Percentiles rank a stretch among this genome's conserved stretches.
Evolutionary conservation across 192 early-diverging fungal species (phyloP).

Genomic region (Coemansia sp.): DNA sequence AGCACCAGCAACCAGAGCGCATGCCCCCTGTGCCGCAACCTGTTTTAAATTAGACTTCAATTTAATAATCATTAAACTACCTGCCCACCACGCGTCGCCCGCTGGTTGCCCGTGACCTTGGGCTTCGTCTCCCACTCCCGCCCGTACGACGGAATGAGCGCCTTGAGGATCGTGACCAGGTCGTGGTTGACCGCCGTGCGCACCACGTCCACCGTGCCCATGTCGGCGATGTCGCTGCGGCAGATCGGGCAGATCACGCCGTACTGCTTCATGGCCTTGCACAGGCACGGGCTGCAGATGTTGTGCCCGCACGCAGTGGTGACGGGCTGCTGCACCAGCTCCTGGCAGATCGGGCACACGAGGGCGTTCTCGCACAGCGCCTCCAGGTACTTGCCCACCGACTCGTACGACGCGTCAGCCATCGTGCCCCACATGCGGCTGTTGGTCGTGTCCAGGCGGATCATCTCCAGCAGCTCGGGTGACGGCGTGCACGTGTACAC

Average conservation of each 20-base stretch:
- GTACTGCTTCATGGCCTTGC: constrained; percentile 24
- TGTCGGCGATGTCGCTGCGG: constrained; percentile 24
- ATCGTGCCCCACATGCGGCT: constrained; percentile 35
- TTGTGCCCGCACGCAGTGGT: constrained; percentile 50
- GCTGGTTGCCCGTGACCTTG: constrained; percentile 12
- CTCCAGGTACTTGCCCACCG: constrained; percentile 31
- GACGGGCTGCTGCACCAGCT: constrained; percentile 39
- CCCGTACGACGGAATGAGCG: constrained; percentile 45
- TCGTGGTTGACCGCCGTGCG: constrained; percentile 25
- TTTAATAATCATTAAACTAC: neutral
- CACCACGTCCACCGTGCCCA: constrained; percentile 16
- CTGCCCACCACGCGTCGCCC: constrained; percentile 12
- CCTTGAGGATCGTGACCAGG: constrained; percentile 31
- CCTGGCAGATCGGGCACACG: constrained; percentile 47
- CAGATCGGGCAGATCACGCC: constrained; percentile 44
- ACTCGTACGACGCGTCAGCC: constrained; percentile 6
- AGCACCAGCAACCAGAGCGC: constrained; percentile 66
- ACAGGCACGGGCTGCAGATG: constrained; percentile 38
- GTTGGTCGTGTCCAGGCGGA: constrained; percentile 41
- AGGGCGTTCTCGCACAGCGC: constrained; percentile 26
- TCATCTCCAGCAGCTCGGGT: constrained; percentile 23
- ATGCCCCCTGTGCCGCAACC: constrained; percentile 68
- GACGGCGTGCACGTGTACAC: constrained; percentile 16
- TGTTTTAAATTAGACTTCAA: constrained; percentile 29
- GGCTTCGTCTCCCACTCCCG: constrained; percentile 13